phyloP scores from a whole-genome alignment of 805 yeast species.

The Metschnikowia lachancei region DNA sequence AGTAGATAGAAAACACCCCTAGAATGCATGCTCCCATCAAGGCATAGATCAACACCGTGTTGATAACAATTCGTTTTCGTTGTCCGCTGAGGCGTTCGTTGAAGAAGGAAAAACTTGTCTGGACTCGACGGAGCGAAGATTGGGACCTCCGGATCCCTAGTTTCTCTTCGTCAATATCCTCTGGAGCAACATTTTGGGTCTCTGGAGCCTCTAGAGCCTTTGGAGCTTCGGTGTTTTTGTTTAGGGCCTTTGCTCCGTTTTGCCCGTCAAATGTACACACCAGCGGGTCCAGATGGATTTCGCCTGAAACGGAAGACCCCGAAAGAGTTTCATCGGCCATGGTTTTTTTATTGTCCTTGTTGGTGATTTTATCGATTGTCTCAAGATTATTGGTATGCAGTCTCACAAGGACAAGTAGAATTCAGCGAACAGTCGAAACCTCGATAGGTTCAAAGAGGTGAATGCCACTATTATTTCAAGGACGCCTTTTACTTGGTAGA shows the following conservation, averaged over 20 bases:
- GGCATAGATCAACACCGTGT: slow-evolving; percentile 24
- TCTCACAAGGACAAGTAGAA: too few species aligned
- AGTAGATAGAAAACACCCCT: slow-evolving; percentile 42
- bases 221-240: too few species aligned
- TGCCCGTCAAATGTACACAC: slow-evolving; percentile 1
- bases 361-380: neutral
- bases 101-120: slow-evolving; percentile 33
- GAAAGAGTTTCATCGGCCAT: neutral
- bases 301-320: neutral
- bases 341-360: neutral
- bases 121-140: slow-evolving; percentile 23
- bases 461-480: too few species aligned
- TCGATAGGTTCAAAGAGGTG: too few species aligned
- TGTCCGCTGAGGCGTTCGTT: slow-evolving; percentile 23
- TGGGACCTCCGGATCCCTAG: slow-evolving; percentile 8
- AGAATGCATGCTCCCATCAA: slow-evolving; percentile 38
- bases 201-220: too few species aligned
- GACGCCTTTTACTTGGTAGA: too few species aligned
- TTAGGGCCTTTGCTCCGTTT: neutral
- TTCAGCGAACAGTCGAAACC: too few species aligned
- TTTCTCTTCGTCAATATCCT: slow-evolving; percentile 3
- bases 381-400: neutral
- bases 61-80: slow-evolving; percentile 20
- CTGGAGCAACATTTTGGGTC: neutral
- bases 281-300: neutral